A percentile compares a stretch with the other conserved stretches of the same genome.
Evolutionary conservation across 495 filamentous ascomycete genomes (phyloP).

Genomic region (Sordaria brevicollis): DNA sequence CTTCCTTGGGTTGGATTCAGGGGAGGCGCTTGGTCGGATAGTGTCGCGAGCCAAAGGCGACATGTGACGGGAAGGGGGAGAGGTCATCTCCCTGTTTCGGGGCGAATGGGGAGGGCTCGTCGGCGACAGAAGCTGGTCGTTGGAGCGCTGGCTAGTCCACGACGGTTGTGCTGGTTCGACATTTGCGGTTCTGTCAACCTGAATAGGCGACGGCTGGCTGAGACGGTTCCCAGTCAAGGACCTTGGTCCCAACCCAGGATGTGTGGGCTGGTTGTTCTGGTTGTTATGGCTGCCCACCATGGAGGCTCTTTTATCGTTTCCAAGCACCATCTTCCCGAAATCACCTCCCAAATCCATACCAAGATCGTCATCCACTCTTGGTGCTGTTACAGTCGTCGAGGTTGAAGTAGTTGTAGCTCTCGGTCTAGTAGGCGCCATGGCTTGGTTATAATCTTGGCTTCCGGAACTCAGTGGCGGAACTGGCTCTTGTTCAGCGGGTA

Average conservation of each 20-base stretch:
- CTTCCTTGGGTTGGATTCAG: conserved; percentile 37
- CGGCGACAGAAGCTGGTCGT: conserved; percentile 47
- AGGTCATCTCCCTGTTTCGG: conserved; percentile 14
- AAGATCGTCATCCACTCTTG: conserved; percentile 53
- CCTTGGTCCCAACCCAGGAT: conserved; percentile 14
- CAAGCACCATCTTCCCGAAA: conserved; percentile 60
- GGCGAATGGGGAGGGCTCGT: conserved; percentile 22
- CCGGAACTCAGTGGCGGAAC: conserved; percentile 22
- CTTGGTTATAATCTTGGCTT: conserved; percentile 18
- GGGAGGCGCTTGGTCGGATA: conserved; percentile 7
- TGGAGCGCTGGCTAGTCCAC: conserved; percentile 57
- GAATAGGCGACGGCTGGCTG: conserved; percentile 45
- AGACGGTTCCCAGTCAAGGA: conserved; percentile 27
- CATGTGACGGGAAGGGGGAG: conserved; percentile 24
- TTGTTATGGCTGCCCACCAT: conserved; percentile 30
- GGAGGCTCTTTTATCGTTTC: conserved; percentile 46
- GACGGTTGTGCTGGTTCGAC: conserved; percentile 55
- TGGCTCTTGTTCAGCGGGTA: conserved; percentile 31
- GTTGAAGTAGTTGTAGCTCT: conserved; percentile 40
- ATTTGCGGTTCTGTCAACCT: conserved; percentile 44
- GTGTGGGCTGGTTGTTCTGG: conserved; percentile 9
- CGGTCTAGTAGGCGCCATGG: conserved; percentile 25
- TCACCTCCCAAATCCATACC: conserved; percentile 47
- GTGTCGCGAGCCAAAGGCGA: conserved; percentile 10
- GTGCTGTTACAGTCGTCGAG: conserved; percentile 58